Evolutionary conservation across 441 rosid species (phyloP).

Genomic region (Erodium moschatum): DNA sequence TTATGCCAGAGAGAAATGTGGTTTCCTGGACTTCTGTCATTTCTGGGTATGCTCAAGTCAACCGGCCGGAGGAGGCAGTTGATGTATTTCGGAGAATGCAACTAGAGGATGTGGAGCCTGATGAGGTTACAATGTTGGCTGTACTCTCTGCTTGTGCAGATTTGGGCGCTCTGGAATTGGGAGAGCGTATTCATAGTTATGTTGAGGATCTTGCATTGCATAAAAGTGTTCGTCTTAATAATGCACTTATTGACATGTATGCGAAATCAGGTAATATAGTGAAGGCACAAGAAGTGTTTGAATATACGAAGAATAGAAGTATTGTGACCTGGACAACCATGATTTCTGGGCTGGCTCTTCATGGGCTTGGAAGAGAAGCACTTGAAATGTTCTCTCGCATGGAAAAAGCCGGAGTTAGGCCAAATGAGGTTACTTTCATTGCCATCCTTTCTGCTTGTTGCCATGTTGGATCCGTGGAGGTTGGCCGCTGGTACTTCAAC

Average conservation of each 20-base stretch:
- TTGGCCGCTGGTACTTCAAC: slow-evolving; percentile 41
- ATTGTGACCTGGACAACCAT: slow-evolving; percentile 63
- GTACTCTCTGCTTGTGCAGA: slow-evolving; percentile 63
- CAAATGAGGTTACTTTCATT: slow-evolving; percentile 58
- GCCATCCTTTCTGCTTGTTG: slow-evolving; percentile 65
- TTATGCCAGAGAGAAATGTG: slow-evolving; percentile 28
- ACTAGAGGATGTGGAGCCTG: slow-evolving; percentile 42
- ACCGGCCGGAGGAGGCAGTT: slow-evolving; percentile 47
- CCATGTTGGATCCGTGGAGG: slow-evolving; percentile 54
- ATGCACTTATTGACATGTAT: slow-evolving; percentile 65
- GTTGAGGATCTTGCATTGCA: slow-evolving; percentile 27
- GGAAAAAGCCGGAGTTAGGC: slow-evolving; percentile 40
- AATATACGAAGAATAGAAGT: slow-evolving; percentile 31
- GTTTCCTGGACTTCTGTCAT: slow-evolving; percentile 35
- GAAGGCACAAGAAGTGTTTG: slow-evolving; percentile 46
- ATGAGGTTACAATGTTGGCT: slow-evolving; percentile 56
- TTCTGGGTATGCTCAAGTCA: slow-evolving; percentile 23
- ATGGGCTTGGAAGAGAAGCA: slow-evolving; percentile 57
- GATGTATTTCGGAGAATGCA: slow-evolving; percentile 48
- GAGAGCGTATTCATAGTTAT: slow-evolving; percentile 48
- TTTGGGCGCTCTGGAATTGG: slow-evolving; percentile 44
- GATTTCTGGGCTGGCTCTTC: slow-evolving; percentile 52
- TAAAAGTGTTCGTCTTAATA: slow-evolving; percentile 38
- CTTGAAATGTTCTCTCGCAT: slow-evolving; percentile 44
- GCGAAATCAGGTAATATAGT: slow-evolving; percentile 53